Evolutionary conservation across 2,329 filamentous ascomycete genomes (phyloP), one percentile per base, ranked within the genome.

Genomic region (Colletotrichum navitas): DNA sequence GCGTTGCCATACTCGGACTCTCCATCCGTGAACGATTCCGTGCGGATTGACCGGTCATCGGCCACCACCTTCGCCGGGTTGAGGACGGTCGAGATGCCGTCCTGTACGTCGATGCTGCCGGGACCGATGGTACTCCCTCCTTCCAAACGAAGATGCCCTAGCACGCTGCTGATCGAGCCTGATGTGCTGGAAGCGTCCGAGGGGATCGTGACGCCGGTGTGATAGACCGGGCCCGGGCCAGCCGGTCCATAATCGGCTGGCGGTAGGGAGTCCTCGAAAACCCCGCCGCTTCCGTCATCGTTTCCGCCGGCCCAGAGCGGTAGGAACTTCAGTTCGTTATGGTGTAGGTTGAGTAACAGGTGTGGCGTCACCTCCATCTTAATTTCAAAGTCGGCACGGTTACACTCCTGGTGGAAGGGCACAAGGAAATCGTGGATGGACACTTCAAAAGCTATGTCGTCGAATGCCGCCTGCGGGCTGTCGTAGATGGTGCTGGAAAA

Each of bases 231-330:
- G 0, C 85, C 85, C 1, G 85, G 85, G 0, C 84, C 84, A 34
- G 76, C 81, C 1, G 85, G 84, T 0, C 85, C 85, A 76, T 85
- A 80, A 0, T 83, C 79, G 1, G 85, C 79, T 1, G 80, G 79
- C 0, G 85, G 85, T 16, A 86, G 79, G 3, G 74, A 73, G 0
- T 78, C 68, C 73, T 85, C 82, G 66, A 85, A 87, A 1, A 88
- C 85, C 7, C 85, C 85, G 29, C 86, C 85, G 5, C 84, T 86
- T 21, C 83, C 84, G 73, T 89, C 86, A 69, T 88, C 82, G 54
- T 81, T 78, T 1, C 83, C 91, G 5, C 87, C 90, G 0, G 89
- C 90, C 90, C 90, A 93, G 5, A 92, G 81, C 0, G 91, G 90
- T 3, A 93, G 82, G 73, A 86, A 92, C 68, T 87, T 87, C 74